Percentiles rank a stretch among this genome's conserved stretches.
Evolutionary conservation across 2,329 filamentous ascomycete species (phyloP).

Genomic region (Bipolaris cookei): DNA sequence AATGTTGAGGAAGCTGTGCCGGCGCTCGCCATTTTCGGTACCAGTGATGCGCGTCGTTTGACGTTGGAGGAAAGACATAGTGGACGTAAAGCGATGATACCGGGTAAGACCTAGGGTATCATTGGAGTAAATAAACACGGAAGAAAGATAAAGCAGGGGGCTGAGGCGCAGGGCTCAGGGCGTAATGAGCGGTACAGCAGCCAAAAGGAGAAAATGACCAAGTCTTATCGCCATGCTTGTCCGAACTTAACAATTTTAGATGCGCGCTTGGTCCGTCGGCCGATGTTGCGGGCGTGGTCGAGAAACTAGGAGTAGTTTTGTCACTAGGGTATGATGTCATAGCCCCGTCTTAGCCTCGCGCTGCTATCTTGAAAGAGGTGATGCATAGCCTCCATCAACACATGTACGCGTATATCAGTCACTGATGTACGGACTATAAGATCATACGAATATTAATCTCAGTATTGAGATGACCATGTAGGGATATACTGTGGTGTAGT

Average conservation of each 20-base stretch:
- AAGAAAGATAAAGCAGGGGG: background rate
- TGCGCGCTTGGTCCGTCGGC: slow-evolving; percentile 1
- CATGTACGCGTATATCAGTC: background rate
- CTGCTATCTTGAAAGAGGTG: background rate
- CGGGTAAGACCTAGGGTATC: slow-evolving; percentile 2
- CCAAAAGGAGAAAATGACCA: background rate
- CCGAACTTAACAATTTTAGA: background rate
- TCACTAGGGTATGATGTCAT: slow-evolving; percentile 18
- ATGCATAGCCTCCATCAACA: background rate
- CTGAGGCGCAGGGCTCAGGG: background rate
- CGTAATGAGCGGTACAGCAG: background rate
- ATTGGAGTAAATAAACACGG: slow-evolving; percentile 5
- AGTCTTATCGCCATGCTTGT: slow-evolving; percentile 22
- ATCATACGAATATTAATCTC: too few relatives aligned
- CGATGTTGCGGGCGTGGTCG: slow-evolving; percentile 9
- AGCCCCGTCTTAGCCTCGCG: background rate
- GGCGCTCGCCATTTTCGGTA: slow-evolving; percentile 23
- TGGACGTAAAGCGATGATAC: background rate
- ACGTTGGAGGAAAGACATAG: slow-evolving; percentile 38
- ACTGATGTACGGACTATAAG: too few relatives aligned
- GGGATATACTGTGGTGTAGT: too few relatives aligned
- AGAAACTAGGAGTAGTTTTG: slow-evolving; percentile 12
- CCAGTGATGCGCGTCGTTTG: slow-evolving; percentile 41
- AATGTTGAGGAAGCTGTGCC: slow-evolving; percentile 24
- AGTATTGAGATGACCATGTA: too few relatives aligned